Percentiles rank a stretch among this genome's conserved stretches.
phyloP scores from a whole-genome alignment of 768 basidiomycete species.

The Candolleomyces efflorescens region DNA sequence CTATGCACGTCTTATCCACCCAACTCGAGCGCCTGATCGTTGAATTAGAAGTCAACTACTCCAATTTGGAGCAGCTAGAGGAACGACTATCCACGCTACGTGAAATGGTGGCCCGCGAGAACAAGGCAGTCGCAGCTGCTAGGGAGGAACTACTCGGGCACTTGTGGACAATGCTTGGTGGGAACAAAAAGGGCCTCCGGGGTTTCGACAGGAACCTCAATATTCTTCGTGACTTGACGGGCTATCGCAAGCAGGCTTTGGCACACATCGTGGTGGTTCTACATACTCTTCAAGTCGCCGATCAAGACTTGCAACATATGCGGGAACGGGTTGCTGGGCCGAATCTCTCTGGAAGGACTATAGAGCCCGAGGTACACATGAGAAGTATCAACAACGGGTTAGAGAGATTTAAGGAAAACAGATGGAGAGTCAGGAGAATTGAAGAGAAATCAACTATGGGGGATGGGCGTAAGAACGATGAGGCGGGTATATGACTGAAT shows the following conservation, averaged over 20 bases:
- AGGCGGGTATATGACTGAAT: too few species aligned
- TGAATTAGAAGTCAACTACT: slow-evolving; percentile 59
- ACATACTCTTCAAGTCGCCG: slow-evolving; percentile 58
- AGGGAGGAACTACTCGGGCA: slow-evolving; percentile 54
- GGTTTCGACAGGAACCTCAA: slow-evolving; percentile 46
- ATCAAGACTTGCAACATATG: slow-evolving; percentile 72
- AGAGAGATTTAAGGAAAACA: slow-evolving; percentile 56
- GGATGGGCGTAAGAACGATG: too few species aligned
- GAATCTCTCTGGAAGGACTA: slow-evolving; percentile 50
- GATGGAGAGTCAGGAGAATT: too few species aligned
- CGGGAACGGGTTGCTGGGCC: slow-evolving; percentile 70
- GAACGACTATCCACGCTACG: slow-evolving; percentile 53
- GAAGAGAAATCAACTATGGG: too few species aligned
- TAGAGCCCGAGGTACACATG: slow-evolving; percentile 74
- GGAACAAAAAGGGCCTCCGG: slow-evolving; percentile 48
- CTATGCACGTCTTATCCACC: slow-evolving; percentile 55
- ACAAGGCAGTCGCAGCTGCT: slow-evolving; percentile 37
- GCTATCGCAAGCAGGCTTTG: slow-evolving; percentile 57
- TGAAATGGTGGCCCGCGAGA: slow-evolving; percentile 58
- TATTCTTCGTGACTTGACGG: slow-evolving; percentile 51
- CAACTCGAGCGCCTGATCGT: slow-evolving; percentile 54
- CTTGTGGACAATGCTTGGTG: slow-evolving; percentile 69
- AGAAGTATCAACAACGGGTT: slow-evolving; percentile 64
- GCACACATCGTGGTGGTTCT: slow-evolving; percentile 62
- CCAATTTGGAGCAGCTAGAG: slow-evolving; percentile 59